Evolutionary conservation across 179 eudicot genomes (phyloP).

Genomic region (Vitellaria paradoxa): DNA sequence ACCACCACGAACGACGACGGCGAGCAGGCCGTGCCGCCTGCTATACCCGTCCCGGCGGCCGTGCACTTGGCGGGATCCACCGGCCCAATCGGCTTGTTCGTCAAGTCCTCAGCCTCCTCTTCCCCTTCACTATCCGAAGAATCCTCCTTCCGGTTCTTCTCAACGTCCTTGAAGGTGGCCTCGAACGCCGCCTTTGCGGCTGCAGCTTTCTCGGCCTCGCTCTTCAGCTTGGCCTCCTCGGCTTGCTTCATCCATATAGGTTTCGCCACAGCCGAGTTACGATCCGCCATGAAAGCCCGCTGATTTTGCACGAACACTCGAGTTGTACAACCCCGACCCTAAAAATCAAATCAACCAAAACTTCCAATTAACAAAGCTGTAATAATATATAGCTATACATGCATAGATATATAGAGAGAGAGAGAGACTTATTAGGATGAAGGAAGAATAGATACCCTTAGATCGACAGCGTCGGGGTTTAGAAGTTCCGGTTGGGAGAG

Average conservation of each 20-base stretch:
- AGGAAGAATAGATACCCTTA: too few relatives aligned
- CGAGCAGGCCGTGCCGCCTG: constrained; percentile 86
- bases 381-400: too few relatives aligned
- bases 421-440: too few relatives aligned
- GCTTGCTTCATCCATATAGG: constrained; percentile 96
- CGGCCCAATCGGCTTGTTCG: constrained; percentile 74
- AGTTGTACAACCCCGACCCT: not conserved
- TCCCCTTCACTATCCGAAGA: constrained; percentile 65
- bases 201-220: constrained; percentile 87
- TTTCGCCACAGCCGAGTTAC: constrained; percentile 35
- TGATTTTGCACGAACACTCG: not conserved
- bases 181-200: constrained; percentile 98
- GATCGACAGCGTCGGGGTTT: too few relatives aligned
- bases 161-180: constrained; percentile 85
- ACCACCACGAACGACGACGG: constrained; percentile 64
- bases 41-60: constrained; percentile 88
- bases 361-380: too few relatives aligned
- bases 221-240: constrained; percentile 93
- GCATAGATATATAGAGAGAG: too few relatives aligned
- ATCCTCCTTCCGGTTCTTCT: constrained; percentile 37
- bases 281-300: constrained; percentile 41
- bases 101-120: constrained; percentile 45
- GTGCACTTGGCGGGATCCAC: constrained; percentile 85
- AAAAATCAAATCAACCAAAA: not conserved
- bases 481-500: too few relatives aligned